These are phyloP conservation scores for Boletus rubroflammeus DNA, from an alignment of 768 basidiomycete genomes.

Conservation along the genomic window DNA sequence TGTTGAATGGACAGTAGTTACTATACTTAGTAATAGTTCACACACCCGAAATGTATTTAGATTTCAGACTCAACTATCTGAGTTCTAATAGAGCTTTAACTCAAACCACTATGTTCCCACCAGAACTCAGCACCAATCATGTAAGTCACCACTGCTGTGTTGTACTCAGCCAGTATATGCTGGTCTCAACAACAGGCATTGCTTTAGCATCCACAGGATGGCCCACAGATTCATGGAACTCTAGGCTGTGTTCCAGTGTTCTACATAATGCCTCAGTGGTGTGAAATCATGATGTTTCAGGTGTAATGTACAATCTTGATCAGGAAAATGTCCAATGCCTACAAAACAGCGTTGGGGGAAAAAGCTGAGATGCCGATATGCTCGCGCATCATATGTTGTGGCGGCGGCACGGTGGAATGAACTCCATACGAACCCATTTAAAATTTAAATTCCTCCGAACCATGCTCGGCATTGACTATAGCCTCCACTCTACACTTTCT, in stretches of 20 bases:
- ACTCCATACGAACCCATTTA: no score
- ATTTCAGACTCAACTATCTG: no score
- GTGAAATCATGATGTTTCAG: background rate
- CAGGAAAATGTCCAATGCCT: background rate
- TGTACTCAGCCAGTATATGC: no score
- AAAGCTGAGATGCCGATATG: background rate
- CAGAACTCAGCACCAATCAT: no score
- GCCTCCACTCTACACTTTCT: background rate
- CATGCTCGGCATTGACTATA: background rate
- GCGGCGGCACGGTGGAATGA: background rate
- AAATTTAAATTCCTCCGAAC: no score
- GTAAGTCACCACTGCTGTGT: no score
- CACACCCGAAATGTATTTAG: no score
- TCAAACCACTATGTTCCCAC: no score
- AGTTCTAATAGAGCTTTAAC: no score
- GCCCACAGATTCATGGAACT: background rate
- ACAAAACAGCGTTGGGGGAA: background rate
- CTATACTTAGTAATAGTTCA: no score
- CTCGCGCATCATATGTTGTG: background rate
- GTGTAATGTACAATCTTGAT: background rate
- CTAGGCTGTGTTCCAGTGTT: background rate
- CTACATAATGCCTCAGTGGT: background rate
- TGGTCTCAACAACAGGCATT: no score
- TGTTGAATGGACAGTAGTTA: no score
- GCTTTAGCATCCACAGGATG: conserved; percentile 1